phyloP scores from a whole-genome alignment of 257 asterid species.

The Cruciata laevipes region DNA sequence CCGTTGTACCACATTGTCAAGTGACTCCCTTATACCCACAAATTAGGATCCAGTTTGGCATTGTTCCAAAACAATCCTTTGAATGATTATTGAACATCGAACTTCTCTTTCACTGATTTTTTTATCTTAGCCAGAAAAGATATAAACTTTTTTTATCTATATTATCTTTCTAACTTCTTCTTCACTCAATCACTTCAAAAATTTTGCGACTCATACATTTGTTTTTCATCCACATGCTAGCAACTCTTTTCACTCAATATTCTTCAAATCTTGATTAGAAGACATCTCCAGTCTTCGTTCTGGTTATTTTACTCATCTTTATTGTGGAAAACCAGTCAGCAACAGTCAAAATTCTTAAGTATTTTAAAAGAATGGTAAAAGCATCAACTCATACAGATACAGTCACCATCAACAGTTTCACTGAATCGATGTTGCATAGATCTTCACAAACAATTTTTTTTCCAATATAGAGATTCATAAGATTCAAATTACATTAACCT shows the following conservation, averaged over 20 bases:
- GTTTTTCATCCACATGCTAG: too few relatives aligned
- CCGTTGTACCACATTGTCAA: too few relatives aligned
- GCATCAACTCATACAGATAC: neutral
- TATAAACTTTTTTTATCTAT: neutral
- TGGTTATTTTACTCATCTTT: neutral
- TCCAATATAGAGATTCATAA: too few relatives aligned
- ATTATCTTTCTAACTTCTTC: neutral
- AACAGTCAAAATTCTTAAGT: neutral
- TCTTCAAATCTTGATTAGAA: neutral
- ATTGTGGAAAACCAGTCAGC: neutral
- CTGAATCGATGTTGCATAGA: neutral
- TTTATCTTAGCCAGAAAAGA: neutral
- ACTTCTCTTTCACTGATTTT: neutral
- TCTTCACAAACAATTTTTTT: neutral
- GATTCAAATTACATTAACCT: neutral
- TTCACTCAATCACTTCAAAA: neutral
- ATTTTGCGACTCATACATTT: neutral
- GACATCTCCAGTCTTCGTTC: neutral
- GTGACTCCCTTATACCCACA: neutral
- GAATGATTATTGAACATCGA: neutral
- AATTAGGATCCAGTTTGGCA: neutral
- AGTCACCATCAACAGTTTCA: neutral
- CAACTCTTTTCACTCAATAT: too few relatives aligned
- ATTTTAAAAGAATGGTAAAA: neutral
- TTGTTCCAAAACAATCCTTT: neutral